Base-by-base conservation (phyloP, 257 asterid genomes). In the Cynanchum wilfordii region DNA sequence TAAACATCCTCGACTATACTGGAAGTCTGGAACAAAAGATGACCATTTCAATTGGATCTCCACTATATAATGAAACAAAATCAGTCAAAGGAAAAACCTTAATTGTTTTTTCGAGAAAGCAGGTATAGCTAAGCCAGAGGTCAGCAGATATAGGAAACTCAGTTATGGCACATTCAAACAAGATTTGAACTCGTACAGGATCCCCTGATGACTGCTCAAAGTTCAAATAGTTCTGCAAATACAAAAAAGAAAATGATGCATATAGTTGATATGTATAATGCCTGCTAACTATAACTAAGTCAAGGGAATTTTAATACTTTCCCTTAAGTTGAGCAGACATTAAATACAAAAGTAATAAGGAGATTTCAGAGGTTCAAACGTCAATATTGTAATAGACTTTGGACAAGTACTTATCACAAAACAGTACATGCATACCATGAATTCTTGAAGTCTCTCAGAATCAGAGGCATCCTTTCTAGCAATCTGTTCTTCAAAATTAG, bases 141-240 rank as follows among this genome's bases (percentile, higher is more conserved):
- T 95, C 96, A 81, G 85, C 69, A 74, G 86, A 86, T 79, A 92
- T 66, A 74, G 99, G 96, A 73, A 91, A 90, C 66, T 90, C 90
- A 0, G 95, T 77, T 80, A 95, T 75, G 38, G 98, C 95, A 63
- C 99, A 97, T 79, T 95, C 99, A 76, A 85, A 95, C 78, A 95
- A 84, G 80, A 95, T 87, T 84, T 89, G 97, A 73, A 92, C 84
- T 70, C 99, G 90, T 49, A 97, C 93, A 67, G 97, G 99, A 87
- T 95, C 98, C 63, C 98, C 98, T 60, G 73, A 81, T 56, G 98
- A 87, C 76, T 85, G 93, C 93, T 95, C 99, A 84, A 95, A 92
- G 75, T 89, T 84, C 84, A 95, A 81, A 84, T 95, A 95, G 22
- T 83, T 69, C 99, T 95, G 87, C 86, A 86, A 60, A 56, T 75